Base-by-base conservation (phyloP, 768 basidiomycete species). In the Floccularia luteovirens region DNA sequence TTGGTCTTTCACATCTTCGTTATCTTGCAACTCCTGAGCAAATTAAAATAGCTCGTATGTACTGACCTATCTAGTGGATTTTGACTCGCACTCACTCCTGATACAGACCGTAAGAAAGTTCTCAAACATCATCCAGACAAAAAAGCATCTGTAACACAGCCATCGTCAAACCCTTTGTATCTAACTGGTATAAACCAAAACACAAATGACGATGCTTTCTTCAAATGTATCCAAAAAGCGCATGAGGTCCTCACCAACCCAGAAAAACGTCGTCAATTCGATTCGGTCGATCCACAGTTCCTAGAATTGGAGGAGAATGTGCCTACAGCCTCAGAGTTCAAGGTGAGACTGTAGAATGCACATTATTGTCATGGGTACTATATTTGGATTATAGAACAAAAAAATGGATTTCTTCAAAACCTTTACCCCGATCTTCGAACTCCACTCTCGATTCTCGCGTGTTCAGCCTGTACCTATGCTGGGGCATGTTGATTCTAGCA, bases 201-300 rank as follows among this genome's bases (percentile, higher is more conserved):
- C 52, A 82, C 89, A 43, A 94, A 98, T 67, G 93, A 97, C 61
- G 94, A 99, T 53, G 82, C 82, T 0, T 98, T 99, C 73, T 99
- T 99, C 87, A 99, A 99, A 66, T 99, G 96, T 60, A 98, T 99
- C 50, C 83, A 89, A 66, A 99, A 99, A 63, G 94, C 94, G n/a
- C 77, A 86, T 63, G 96, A 99, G 51, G 82, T 91, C 30, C 81
- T 99, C 42, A 83, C 81, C 32, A 75, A 94, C 62, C 55, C 79
- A 16, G 91, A 97, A 56, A 82, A 82, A 53, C 80, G 91, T 42
- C 81, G 89, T 34, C 92, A 97, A 60, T 99, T 94, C 64, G 96
- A 99, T 63, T 93, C 90, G 2, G 90, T 96, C 40, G 94, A 99
- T 62, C 87, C 85, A 24, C 58, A 72, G 41, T 83, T 79, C 56